Evolutionary conservation across 139 green algal genomes (phyloP).

Genomic region (Raphidocelis subcapitata): DNA sequence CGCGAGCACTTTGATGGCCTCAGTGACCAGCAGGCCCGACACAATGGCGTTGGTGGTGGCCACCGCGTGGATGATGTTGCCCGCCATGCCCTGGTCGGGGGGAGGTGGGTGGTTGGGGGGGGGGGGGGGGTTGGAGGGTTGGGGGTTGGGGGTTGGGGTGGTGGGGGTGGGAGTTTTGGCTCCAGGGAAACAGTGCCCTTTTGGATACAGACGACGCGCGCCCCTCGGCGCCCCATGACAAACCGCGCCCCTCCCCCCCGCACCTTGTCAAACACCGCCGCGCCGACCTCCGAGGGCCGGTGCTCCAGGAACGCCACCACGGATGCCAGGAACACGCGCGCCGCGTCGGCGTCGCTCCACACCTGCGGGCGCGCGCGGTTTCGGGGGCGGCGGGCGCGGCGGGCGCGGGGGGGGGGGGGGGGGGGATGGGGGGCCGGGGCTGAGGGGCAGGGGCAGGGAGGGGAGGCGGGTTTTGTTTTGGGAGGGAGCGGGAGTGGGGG

Average conservation of each 20-base stretch:
- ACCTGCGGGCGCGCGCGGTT: conserved; percentile 19
- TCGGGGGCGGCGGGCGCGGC: not conserved
- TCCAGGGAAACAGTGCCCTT: too few species aligned
- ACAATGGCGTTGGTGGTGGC: conserved; percentile 99
- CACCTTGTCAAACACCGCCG: conserved; percentile 49
- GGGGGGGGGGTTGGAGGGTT: too few species aligned
- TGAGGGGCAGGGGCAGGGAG: too few species aligned
- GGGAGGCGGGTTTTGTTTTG: too few species aligned
- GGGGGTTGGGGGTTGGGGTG: too few species aligned
- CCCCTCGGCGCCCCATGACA: too few species aligned
- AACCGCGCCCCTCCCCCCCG: too few species aligned
- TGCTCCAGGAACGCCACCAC: conserved; percentile 53
- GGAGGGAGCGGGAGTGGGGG: too few species aligned
- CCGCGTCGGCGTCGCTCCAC: conserved; percentile 58
- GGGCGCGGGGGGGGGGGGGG: not conserved
- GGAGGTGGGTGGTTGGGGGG: too few species aligned
- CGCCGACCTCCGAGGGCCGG: conserved; percentile 50
- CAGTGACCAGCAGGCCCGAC: conserved; percentile 85
- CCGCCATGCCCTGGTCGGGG: conserved; percentile 95
- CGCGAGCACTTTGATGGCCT: conserved; percentile 90
- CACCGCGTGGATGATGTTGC: conserved; percentile 99
- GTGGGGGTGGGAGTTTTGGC: too few species aligned
- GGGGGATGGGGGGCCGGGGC: not conserved
- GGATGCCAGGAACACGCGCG: conserved; percentile 77
- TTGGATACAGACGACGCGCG: too few species aligned